These are phyloP conservation scores for Gillenia trifoliata DNA, from an alignment of 306 rosid genomes.

Conservation along the genomic window DNA sequence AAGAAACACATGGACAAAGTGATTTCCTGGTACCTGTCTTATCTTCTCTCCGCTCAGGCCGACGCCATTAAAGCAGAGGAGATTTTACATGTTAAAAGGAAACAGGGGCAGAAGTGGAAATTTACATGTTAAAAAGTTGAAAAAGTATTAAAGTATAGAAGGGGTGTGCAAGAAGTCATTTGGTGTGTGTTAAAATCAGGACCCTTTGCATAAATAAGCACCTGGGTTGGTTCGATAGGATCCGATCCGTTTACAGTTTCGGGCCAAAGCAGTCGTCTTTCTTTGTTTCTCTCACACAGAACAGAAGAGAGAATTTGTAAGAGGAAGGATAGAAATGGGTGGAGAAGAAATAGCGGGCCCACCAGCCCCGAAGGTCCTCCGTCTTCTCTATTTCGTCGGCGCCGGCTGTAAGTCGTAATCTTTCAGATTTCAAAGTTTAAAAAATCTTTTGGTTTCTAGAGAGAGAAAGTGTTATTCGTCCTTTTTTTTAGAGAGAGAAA, in stretches of 20 bases:
- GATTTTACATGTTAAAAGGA: too few species aligned
- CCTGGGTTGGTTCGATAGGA: not conserved
- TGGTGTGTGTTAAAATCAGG: too few species aligned
- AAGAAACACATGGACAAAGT: conserved; percentile 26
- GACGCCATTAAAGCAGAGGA: conserved; percentile 6
- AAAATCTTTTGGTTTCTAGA: not conserved
- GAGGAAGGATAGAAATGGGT: conserved; percentile 35
- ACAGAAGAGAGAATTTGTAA: not conserved
- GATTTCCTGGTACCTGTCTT: conserved; percentile 20
- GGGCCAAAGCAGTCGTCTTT: not conserved
- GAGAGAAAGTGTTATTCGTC: not conserved
- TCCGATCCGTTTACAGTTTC: not conserved
- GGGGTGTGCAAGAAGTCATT: too few species aligned
- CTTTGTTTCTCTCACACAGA: not conserved
- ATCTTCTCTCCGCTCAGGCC: conserved; percentile 21
- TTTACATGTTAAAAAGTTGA: too few species aligned
- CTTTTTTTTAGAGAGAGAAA: not conserved
- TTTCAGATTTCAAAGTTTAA: not conserved
- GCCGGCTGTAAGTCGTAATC: conserved; percentile 57
- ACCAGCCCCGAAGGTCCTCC: conserved; percentile 75
- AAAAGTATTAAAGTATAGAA: too few species aligned
- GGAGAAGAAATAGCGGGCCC: conserved; percentile 82
- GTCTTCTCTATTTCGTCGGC: conserved; percentile 62
- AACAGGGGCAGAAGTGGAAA: too few species aligned
- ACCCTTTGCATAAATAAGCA: not conserved